phyloP scores from a whole-genome alignment of 2,329 filamentous ascomycete genomes.

The Microdochium nivale region DNA sequence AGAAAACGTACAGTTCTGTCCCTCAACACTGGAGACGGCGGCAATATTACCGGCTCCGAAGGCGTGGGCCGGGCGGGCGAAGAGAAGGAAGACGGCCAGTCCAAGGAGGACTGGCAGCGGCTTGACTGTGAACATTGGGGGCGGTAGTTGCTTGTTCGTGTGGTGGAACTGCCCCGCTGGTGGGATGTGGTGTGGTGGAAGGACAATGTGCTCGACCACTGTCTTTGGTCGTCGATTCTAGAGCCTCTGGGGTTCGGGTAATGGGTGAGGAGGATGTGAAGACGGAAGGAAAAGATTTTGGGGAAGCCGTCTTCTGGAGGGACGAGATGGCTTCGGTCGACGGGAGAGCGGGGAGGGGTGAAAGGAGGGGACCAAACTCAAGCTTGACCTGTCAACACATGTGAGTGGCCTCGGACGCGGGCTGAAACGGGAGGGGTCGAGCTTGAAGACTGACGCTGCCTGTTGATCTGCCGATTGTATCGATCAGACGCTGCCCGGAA shows the following conservation, averaged over 20 bases:
- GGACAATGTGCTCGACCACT: no score
- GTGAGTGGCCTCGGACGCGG: background rate
- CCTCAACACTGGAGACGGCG: conserved; percentile 70
- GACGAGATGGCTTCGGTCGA: background rate
- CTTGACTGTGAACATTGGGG: conserved; percentile 39
- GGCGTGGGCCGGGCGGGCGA: conserved; percentile 61
- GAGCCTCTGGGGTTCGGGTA: no score
- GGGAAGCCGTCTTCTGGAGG: background rate
- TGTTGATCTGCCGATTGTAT: background rate
- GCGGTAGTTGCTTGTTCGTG: background rate
- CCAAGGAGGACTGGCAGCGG: conserved; percentile 43
- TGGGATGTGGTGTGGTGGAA: no score
- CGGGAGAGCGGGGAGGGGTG: background rate
- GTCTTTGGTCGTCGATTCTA: no score
- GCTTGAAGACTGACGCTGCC: background rate
- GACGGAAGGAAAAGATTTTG: no score
- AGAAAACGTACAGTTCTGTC: conserved; percentile 60
- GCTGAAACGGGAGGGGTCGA: background rate
- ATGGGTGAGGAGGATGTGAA: no score
- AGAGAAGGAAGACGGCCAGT: conserved; percentile 53
- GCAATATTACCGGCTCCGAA: conserved; percentile 90
- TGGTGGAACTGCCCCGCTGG: background rate
- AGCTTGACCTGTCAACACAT: background rate
- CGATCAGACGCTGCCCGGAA: no score
- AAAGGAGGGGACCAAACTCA: background rate